These are phyloP conservation scores for Linnemannia hyalina DNA, from an alignment of 192 early-diverging fungal species.

Conservation along the genomic window DNA sequence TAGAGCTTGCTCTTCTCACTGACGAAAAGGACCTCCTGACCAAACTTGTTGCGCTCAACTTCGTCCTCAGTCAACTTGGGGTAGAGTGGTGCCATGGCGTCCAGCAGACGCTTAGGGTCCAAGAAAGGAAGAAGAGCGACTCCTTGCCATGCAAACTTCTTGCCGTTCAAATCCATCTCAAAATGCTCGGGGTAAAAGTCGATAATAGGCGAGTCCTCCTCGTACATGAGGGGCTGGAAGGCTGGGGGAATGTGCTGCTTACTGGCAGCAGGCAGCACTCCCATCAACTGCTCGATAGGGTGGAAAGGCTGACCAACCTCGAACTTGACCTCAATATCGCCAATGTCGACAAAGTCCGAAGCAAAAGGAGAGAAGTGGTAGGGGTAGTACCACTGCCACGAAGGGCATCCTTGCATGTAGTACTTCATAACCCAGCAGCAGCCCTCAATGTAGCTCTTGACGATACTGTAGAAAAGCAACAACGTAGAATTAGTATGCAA, in stretches of 20 bases:
- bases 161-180: slow-evolving; percentile 85
- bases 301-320: slow-evolving; percentile 87
- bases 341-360: slow-evolving; percentile 85
- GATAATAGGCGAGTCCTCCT: slow-evolving; percentile 85
- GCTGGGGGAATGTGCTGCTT: slow-evolving; percentile 74
- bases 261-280: slow-evolving; percentile 90
- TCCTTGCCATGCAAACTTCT: slow-evolving; percentile 94
- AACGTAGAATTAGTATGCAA: background rate
- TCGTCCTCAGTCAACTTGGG: slow-evolving; percentile 80
- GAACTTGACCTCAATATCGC: slow-evolving; percentile 79
- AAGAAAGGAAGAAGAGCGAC: slow-evolving; percentile 97
- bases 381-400: slow-evolving; percentile 99
- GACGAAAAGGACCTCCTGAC: slow-evolving; percentile 70
- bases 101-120: slow-evolving; percentile 84
- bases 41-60: slow-evolving; percentile 77
- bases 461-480: slow-evolving; percentile 56
- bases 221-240: slow-evolving; percentile 86
- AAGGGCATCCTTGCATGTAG: slow-evolving; percentile 87
- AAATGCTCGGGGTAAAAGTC: slow-evolving; percentile 97
- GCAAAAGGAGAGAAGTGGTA: slow-evolving; percentile 96
- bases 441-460: slow-evolving; percentile 91
- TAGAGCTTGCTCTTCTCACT: slow-evolving; percentile 73
- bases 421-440: slow-evolving; percentile 97
- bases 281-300: slow-evolving; percentile 98
- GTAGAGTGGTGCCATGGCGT: slow-evolving; percentile 76